Base-by-base conservation (phyloP, 208 protist genomes). In the Wallacemonas sp. region DNA sequence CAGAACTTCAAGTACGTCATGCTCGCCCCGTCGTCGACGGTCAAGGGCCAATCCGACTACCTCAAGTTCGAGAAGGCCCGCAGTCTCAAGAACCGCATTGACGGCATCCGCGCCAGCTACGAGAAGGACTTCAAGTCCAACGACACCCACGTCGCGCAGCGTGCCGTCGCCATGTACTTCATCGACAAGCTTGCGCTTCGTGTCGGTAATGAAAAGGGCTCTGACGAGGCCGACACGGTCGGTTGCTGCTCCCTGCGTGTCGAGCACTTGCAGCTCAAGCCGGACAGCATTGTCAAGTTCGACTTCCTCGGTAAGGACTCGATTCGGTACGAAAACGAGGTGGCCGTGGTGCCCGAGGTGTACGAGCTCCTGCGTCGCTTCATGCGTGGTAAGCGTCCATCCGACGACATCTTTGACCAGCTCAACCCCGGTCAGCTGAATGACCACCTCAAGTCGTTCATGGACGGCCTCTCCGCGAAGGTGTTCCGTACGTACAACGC, bases 401-500 rank as follows among this genome's bases (percentile, higher is more conserved):
- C 29, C 1, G 74, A 88, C 12, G 85, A 98, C 54, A 86, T 99
- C 39, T 99, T 99, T 74, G 92, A 99, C 65, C 65, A 84, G 24
- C 74, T 99, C 54, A 95, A 81, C 34, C 74, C 95, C 55, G 78
- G 81, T 24, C 67, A 80, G 62, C 83, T 99, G 19, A 99, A 99
- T 77, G 87, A 97, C 23, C 86, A 99, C 74, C 84, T 99, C 52
- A 98, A 99, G 76, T 85, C 66, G 2, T 94, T 98, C 70, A 99
- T 99, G 98, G 75, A 81, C 16, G 98, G 95, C 32, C 84, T 99
- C 47, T 92, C 90, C 6, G 98, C 98, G 8, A 99, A 99, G 85
- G 98, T 99, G 30, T 99, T 99, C 80, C 98, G 99, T 97, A 99
- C 99, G 23, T 99, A 98, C 85, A 99, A 99, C 82, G 98, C 98